Evolutionary conservation across 2,329 filamentous ascomycete species (phyloP), one percentile per base, ranked within the genome.

Genomic region (Trichophyton verrucosum): DNA sequence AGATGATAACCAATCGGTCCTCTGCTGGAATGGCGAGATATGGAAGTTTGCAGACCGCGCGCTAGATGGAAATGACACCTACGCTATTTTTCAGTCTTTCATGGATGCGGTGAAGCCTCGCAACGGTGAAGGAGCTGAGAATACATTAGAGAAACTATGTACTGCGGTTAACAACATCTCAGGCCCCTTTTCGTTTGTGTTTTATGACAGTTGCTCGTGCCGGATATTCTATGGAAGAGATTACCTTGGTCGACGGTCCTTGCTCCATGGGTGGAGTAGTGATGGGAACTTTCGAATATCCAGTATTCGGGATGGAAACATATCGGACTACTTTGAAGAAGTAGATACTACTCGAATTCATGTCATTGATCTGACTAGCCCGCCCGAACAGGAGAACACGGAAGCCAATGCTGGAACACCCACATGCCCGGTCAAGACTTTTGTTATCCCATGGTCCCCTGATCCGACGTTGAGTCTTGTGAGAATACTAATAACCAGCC

Each of bases 21-120:
- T 99, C 1, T 96, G 92, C 79, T 99, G 94, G 94, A 99, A 99
- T 70, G 94, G 94, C 49, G 94, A 99, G 72, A 92, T 91, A 0
- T 99, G 94, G 94, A 86, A 82, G 61, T 80, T 95, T 57, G 75
- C 74, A 7, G 80, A 79, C 38, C 67, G 80, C 8, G 68, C 72
- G 0, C 77, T 96, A 4, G 63, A 68, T 40, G 88, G 85, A 61
- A 96, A 96, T 70, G 94, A 99, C 73, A 88, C 88, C 2, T 80
- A 86, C 67, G 75, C 77, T 5, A 77, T 97, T 17, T 85, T 92
- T 68, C 69, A 78, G 38, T 69, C 82, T 42, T 77, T 96, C 56
- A 68, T 80, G 20, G 68, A 75, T 61, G 77, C 80, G 67, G 65
- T 69, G 36, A 62, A 61, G 24, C 64, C 63, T 11, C 30, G 60